Base-by-base conservation (phyloP, 1,139 yeast genomes). In the Yamadazyma oceani region DNA sequence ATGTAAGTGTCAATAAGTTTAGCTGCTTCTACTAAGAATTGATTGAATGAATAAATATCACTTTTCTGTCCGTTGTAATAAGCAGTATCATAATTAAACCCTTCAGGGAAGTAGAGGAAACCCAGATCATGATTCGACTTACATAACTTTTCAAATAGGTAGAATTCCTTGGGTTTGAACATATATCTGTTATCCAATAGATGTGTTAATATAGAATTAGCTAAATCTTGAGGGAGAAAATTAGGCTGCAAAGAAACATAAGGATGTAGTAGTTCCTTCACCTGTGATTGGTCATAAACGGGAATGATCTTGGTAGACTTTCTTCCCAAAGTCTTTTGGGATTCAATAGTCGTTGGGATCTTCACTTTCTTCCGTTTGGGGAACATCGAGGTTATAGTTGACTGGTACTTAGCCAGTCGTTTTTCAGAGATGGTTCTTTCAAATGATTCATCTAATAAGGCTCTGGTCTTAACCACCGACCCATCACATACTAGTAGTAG, bases 141-240 rank as follows among this genome's bases (percentile, higher is more conserved):
- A 34, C 85, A 83, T 35, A 64, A 55, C 16, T 80, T 73, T 2
- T 82, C 88, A 48, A 82, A 84, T 12, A 85, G 61, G 41, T 73
- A 69, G 50, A 85, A 85, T 41, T 65, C 61, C 12, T 64, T 62
- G 2, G 61, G 56, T 2, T 48, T 46, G 61, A 80, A 76, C 0
- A 50, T 40, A 1, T 61, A 48, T 5, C 66, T 58, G 28, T 73
- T 75, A 1, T 61, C 53, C 41, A 75, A 43, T 11, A 82, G 57
- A 19, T 63, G 59, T 8, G 49, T 40, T 2, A 82, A 57, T 2
- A 82, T 49, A 0, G 50, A 48, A 27, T 74, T 64, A 0, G 87
- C 76, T 8, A 77, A 41, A 0, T 69, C 64, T 1, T 54, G 40
- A 0, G 85, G 82, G 3, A 85, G 58, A 32, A 81, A 76, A 43